Base-by-base conservation (phyloP, 1,139 yeast genomes). In the Groenewaldozyma auringiensis region DNA sequence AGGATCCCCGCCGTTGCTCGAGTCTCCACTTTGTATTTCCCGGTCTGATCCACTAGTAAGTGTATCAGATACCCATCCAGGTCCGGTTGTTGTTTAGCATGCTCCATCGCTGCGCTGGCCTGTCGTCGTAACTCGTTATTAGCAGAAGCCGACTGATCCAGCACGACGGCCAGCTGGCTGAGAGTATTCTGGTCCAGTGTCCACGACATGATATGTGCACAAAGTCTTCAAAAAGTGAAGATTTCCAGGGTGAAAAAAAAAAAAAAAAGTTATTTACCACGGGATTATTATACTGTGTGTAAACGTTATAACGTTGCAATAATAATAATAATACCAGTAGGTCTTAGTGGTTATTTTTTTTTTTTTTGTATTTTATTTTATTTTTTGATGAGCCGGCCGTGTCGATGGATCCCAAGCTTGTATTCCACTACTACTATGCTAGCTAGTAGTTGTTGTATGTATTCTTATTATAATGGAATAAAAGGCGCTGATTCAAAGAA, bases 1-100 rank as follows among this genome's bases (percentile, higher is more conserved):
- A 81, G 73, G 50, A 89, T 68, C 13, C 97, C 98, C 1, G 96
- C 92, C 0, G 95, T 82, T 0, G 96, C 95, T 47, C 96, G 74
- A 25, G 83, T 75, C 41, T 82, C 81, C 2, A 78, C 65, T 14
- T 68, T 62, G 18, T 76, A 67, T 33, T 60, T 62, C 4, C 62
- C 55, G 4, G 63, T 67, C 41, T 82, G 82, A 47, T 73, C 69
- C 35, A 85, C 76, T 41, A 92, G 70, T 43, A 89, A 73, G 57
- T 76, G 78, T 37, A 86, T 73, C 37, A 92, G 70, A 63, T 89
- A 92, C 63, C 84, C 86, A 56, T 82, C 83, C 54, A 85, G 75
- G 61, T 86, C 94, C 1, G 85, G 81, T 58, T 83, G 85, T 18
- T 64, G 55, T 55, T 78, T 78, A 31, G 94, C 95, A 43, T 74